phyloP scores from a whole-genome alignment of 805 yeast genomes.

The Wickerhamomyces kurtzmanii region DNA sequence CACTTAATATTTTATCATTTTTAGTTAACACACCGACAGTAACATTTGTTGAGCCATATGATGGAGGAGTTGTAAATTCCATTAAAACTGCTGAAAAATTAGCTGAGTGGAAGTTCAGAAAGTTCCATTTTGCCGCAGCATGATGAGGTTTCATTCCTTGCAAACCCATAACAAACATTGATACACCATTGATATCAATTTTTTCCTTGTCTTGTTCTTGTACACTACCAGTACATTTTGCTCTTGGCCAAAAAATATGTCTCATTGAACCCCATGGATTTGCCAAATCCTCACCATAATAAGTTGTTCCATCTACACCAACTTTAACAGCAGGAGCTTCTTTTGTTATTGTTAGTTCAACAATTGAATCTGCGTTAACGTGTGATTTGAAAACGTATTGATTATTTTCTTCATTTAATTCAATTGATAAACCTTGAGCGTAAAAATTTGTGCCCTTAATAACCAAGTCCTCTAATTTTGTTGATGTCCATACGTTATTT shows the following conservation, averaged over 20 bases:
- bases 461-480: slow-evolving; percentile 71
- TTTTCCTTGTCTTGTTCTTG: slow-evolving; percentile 13
- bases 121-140: slow-evolving; percentile 96
- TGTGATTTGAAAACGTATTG: slow-evolving; percentile 48
- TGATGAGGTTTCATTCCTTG: slow-evolving; percentile 99
- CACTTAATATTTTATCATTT: slow-evolving; percentile 51
- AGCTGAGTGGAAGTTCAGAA: slow-evolving; percentile 77
- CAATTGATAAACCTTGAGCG: slow-evolving; percentile 66
- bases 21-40: slow-evolving; percentile 67
- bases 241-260: slow-evolving; percentile 95
- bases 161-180: slow-evolving; percentile 91
- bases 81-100: slow-evolving; percentile 69
- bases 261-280: slow-evolving; percentile 98
- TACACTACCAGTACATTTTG: slow-evolving; percentile 48
- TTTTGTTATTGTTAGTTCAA: slow-evolving; percentile 57
- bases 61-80: slow-evolving; percentile 92
- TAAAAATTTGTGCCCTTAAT: slow-evolving; percentile 68
- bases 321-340: slow-evolving; percentile 77
- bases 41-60: slow-evolving; percentile 78
- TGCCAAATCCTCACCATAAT: slow-evolving; percentile 73
- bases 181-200: slow-evolving; percentile 23
- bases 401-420: slow-evolving; percentile 41
- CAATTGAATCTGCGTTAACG: slow-evolving; percentile 59
- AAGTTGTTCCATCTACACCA: slow-evolving; percentile 79
- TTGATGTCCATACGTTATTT: slow-evolving; percentile 73